Conservation (phyloP, 2,329 filamentous ascomycete species). For the Trichophyton rubrum region DNA sequence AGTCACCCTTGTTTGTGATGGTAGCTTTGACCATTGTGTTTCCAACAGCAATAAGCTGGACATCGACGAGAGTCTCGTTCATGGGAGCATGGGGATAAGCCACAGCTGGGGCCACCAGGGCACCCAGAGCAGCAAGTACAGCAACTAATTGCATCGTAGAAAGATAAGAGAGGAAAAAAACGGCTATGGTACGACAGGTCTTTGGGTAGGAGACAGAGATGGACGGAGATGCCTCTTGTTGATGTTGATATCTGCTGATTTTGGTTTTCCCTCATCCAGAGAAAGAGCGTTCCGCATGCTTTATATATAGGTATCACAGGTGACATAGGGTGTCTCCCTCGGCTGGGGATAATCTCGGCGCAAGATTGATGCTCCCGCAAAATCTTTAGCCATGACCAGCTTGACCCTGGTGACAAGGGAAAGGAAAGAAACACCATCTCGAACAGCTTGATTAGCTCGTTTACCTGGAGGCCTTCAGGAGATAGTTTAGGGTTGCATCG, state of each 20-base stretch:
- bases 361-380: not conserved
- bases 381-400: not conserved
- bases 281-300: not conserved
- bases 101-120: not conserved
- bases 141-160: not conserved
- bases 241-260: not conserved
- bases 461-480: not conserved
- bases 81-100: not conserved
- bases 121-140: not conserved
- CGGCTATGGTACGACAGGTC: no score
- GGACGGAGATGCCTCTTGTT: not conserved
- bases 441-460: no score
- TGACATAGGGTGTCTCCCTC: not conserved
- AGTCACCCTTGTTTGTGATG: slow-evolving; percentile 9
- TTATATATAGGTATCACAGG: not conserved
- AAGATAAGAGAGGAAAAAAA: not conserved
- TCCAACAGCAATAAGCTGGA: slow-evolving; percentile 8
- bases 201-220: not conserved
- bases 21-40: slow-evolving; percentile 10
- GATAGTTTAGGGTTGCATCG: not conserved
- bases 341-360: not conserved
- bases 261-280: not conserved
- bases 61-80: not conserved
- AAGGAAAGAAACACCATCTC: not conserved
- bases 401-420: not conserved